Evolutionary conservation across 139 green algal species (phyloP), one percentile per base, ranked within the genome.

Genomic region (Marvania coccoides): DNA sequence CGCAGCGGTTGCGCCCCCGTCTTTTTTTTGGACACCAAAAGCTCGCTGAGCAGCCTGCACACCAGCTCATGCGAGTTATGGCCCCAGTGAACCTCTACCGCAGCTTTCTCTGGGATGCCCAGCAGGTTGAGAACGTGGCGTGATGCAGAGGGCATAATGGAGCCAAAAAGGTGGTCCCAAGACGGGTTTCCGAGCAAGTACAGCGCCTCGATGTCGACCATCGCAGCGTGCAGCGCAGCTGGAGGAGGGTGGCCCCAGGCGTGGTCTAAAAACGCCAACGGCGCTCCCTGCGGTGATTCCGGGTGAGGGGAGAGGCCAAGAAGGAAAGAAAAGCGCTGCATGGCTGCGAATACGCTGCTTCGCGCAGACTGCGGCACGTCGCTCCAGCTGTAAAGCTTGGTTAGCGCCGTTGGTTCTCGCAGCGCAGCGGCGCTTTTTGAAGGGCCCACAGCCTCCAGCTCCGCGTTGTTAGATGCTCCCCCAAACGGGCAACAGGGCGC

Each of bases 31-130:
- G 10, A 28, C 5, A 48, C 53, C 67, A 68, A 9, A 2, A 56
- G 10, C 19, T 28, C 7, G 38, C 24, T 47, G 33, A 74, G 68
- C 40, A 74, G 55, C 24, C 59, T 34, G 2, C 13, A 1, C 51
- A 74, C 68, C 5, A 74, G 59, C 56, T 74, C 68, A 29, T 74
- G 68, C 3, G 24, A 38, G 63, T 74, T 74, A 37, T 45, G 15
- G 28, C 68, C 68, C 36, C 67, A 74, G 14, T 74, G 68, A 2
- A 74, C 68, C 19, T 12, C 33, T 14, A 58, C 7, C 26, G 31
- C 29, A 31, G 6, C 58, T 10, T 23, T 0, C 14, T 6, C 14
- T 63, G 10, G 35, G 30, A 66, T 24, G 9, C 58, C 58, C 30
- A 66, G 58, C 31, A 66, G 31, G 31, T 13, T 12, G 6, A 8